These are phyloP conservation scores for Chaetomium sp. DNA, from an alignment of 2,329 filamentous ascomycete genomes.

Conservation along the genomic window DNA sequence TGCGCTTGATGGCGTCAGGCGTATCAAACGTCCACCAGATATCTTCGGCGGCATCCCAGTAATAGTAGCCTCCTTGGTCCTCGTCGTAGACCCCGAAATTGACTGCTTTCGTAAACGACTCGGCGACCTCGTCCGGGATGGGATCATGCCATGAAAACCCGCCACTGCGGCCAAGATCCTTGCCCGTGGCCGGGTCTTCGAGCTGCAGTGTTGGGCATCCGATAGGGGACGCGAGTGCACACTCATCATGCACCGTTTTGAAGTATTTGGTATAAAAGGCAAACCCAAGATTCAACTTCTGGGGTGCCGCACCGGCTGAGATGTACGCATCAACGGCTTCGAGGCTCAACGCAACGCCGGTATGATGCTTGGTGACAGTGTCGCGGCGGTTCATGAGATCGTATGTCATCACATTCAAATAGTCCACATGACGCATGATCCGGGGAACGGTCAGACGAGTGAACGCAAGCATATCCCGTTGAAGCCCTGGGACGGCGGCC, in stretches of 20 bases:
- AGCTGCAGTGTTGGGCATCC: slow-evolving; percentile 54
- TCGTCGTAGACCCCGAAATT: slow-evolving; percentile 50
- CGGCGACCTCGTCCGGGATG: slow-evolving; percentile 44
- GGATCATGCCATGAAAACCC: slow-evolving; percentile 54
- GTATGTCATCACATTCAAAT: slow-evolving; percentile 66
- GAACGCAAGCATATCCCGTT: slow-evolving; percentile 63
- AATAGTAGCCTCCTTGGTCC: slow-evolving; percentile 58
- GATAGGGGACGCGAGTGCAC: slow-evolving; percentile 41
- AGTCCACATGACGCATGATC: slow-evolving; percentile 56
- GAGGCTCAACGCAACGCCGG: slow-evolving; percentile 48
- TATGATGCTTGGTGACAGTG: slow-evolving; percentile 57
- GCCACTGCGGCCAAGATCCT: slow-evolving; percentile 47
- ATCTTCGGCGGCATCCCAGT: slow-evolving; percentile 52
- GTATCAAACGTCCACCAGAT: slow-evolving; percentile 74
- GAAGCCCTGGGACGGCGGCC: slow-evolving; percentile 58
- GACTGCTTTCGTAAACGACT: slow-evolving; percentile 53
- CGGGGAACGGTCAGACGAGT: slow-evolving; percentile 48
- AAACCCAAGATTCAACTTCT: slow-evolving; percentile 59
- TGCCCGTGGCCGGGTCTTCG: slow-evolving; percentile 53
- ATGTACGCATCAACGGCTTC: slow-evolving; percentile 54
- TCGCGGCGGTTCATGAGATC: slow-evolving; percentile 70
- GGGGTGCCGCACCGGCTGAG: slow-evolving; percentile 45
- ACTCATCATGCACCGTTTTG: slow-evolving; percentile 41
- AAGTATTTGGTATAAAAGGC: slow-evolving; percentile 67
- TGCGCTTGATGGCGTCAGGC: slow-evolving; percentile 50